These are phyloP conservation scores for Aspergillus bertholletiae DNA, from an alignment of 495 filamentous ascomycete genomes.

Conservation along the genomic window DNA sequence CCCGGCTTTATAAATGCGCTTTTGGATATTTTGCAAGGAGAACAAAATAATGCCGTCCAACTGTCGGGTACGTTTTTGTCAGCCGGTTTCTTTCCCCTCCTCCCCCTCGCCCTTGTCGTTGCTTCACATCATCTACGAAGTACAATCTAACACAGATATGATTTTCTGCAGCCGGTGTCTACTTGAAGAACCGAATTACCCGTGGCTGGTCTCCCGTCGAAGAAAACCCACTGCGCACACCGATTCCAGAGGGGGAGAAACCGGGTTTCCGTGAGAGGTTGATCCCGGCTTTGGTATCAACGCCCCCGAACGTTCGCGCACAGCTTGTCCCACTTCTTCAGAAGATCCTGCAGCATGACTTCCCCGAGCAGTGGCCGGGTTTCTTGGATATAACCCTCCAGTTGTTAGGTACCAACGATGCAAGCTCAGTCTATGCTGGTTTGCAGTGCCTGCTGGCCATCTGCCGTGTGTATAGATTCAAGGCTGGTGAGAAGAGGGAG, in stretches of 20 bases:
- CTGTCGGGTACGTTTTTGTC: conserved; percentile 66
- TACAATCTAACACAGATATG: conserved; percentile 11
- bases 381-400: conserved; percentile 90
- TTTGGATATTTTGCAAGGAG: conserved; percentile 81
- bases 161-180: conserved; percentile 73
- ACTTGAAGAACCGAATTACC: conserved; percentile 93
- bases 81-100: conserved; percentile 4
- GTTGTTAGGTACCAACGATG: conserved; percentile 77
- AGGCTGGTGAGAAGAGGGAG: conserved; percentile 71
- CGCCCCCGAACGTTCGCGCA: conserved; percentile 73
- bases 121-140: not conserved
- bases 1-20: conserved; percentile 88
- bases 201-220: conserved; percentile 82
- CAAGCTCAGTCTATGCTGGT: conserved; percentile 83
- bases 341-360: conserved; percentile 93
- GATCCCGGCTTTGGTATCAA: conserved; percentile 80
- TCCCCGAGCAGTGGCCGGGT: conserved; percentile 87
- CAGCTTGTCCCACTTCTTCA: conserved; percentile 92
- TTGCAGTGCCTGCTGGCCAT: conserved; percentile 91
- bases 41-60: conserved; percentile 78
- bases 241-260: conserved; percentile 87
- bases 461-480: conserved; percentile 92
- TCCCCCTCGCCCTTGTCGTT: conserved; percentile 10
- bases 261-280: conserved; percentile 79
- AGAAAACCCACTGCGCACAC: conserved; percentile 55